These are phyloP conservation scores for Cetraspora pellucida DNA, from an alignment of 192 early-diverging fungal genomes.

Conservation along the genomic window DNA sequence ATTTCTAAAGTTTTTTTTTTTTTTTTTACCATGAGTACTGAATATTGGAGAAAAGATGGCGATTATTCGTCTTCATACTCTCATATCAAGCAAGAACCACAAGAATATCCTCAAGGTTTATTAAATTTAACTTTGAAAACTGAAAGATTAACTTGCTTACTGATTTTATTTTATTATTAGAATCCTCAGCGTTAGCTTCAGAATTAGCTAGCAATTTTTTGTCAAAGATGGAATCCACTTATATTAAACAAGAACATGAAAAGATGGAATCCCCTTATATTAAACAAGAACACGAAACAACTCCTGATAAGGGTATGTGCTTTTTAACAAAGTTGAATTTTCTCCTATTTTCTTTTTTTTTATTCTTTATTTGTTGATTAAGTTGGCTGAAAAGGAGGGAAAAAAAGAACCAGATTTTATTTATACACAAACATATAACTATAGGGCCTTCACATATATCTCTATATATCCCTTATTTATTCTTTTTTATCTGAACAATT, in stretches of 20 bases:
- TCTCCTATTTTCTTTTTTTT: background rate
- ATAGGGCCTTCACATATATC: background rate
- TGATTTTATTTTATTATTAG: background rate
- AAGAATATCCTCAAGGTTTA: no score
- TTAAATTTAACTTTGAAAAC: no score
- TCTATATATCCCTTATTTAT: conserved; percentile 21
- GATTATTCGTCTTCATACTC: background rate
- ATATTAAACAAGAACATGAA: no score
- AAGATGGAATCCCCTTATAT: background rate
- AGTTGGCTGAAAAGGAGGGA: background rate
- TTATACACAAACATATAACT: background rate
- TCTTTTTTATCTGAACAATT: conserved; percentile 4
- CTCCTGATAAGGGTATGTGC: conserved; percentile 1
- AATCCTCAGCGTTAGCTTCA: conserved; percentile 6
- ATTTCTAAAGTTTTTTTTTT: no score
- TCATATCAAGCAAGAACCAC: conserved; percentile 10
- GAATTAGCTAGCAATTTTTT: conserved; percentile 23
- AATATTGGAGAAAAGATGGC: background rate
- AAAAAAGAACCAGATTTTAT: no score
- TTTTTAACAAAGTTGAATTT: background rate
- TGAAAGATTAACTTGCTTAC: no score
- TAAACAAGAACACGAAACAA: background rate
- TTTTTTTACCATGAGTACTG: background rate
- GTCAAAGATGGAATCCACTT: background rate
- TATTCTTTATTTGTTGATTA: background rate